These are phyloP conservation scores for Phytophthora uliginosa DNA, from an alignment of 352 stramenopile species.

Conservation along the genomic window DNA sequence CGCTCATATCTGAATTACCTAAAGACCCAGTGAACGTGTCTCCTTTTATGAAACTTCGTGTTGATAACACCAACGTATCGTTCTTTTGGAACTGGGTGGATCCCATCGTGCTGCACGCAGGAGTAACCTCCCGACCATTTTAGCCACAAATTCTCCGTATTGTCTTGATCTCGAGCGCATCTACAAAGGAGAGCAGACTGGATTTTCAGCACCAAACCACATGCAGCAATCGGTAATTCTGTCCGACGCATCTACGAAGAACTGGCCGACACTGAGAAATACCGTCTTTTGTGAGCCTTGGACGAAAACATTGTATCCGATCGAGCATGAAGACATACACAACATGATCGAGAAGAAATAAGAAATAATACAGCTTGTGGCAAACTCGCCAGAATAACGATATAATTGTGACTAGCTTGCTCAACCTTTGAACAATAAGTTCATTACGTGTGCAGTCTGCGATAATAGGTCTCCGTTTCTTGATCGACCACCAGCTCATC, in stretches of 20 bases:
- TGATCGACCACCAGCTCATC: no score
- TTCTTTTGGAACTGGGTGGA: conserved; percentile 39
- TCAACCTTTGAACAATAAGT: no score
- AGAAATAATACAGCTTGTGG: neutral
- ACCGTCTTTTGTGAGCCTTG: conserved; percentile 2
- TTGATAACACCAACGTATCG: conserved; percentile 26
- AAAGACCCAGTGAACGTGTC: conserved; percentile 14
- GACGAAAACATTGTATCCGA: conserved; percentile 11
- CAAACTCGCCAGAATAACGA: neutral
- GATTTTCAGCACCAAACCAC: neutral
- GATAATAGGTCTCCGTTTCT: no score
- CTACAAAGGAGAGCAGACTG: neutral
- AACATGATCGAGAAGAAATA: neutral
- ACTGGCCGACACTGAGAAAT: neutral
- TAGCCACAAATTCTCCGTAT: conserved; percentile 18
- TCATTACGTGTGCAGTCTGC: no score
- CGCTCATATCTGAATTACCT: conserved; percentile 23
- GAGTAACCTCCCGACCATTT: neutral
- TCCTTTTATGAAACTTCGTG: conserved; percentile 8
- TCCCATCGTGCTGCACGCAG: conserved; percentile 7
- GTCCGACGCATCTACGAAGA: neutral
- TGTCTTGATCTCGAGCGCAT: conserved; percentile 16
- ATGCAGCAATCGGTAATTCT: neutral
- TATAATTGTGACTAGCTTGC: no score
- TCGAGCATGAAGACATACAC: conserved; percentile 11